Conservation (phyloP, 805 yeast species). For the Kodamaea fukazawae region DNA sequence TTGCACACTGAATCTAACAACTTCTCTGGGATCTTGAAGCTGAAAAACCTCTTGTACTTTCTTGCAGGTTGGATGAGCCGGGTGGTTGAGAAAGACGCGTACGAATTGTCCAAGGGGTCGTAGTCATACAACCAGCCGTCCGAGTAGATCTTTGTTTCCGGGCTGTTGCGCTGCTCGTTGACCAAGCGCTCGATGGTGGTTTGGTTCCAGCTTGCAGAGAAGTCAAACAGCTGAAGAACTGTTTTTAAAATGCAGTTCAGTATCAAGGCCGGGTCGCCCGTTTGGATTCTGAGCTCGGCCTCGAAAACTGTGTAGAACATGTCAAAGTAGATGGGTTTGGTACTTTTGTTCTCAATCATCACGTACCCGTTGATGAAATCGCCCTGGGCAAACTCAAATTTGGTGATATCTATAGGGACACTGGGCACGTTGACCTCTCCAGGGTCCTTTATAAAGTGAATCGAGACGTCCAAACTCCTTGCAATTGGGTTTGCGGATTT, state of each 20-base stretch:
- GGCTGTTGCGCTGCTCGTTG: slow-evolving; percentile 12
- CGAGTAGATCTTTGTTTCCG: not conserved
- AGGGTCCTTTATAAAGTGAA: slow-evolving; percentile 29
- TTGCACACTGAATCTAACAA: slow-evolving; percentile 39
- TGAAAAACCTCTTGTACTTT: slow-evolving; percentile 38
- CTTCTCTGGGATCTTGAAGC: slow-evolving; percentile 38
- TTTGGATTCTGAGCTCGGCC: slow-evolving; percentile 33
- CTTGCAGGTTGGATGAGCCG: slow-evolving; percentile 16
- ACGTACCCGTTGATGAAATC: slow-evolving; percentile 62
- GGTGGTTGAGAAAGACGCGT: slow-evolving; percentile 16
- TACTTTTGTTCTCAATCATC: slow-evolving; percentile 39
- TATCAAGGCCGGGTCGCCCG: not conserved
- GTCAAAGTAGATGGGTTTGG: slow-evolving; percentile 50
- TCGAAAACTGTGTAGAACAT: slow-evolving; percentile 60
- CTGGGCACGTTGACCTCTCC: slow-evolving; percentile 2
- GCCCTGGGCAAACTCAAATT: slow-evolving; percentile 59
- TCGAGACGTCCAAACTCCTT: slow-evolving; percentile 24
- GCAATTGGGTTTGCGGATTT: slow-evolving; percentile 21
- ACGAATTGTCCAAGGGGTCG: slow-evolving; percentile 20
- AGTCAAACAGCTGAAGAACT: slow-evolving; percentile 40
- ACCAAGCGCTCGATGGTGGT: slow-evolving; percentile 31
- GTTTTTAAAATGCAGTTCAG: slow-evolving; percentile 3
- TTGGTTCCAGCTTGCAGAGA: slow-evolving; percentile 50
- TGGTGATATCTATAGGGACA: slow-evolving; percentile 19
- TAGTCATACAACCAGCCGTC: slow-evolving; percentile 2